Evolutionary conservation across 2,329 filamentous ascomycete genomes (phyloP), one percentile per base, ranked within the genome.

Genomic region (Pestalotiopsis sp.): DNA sequence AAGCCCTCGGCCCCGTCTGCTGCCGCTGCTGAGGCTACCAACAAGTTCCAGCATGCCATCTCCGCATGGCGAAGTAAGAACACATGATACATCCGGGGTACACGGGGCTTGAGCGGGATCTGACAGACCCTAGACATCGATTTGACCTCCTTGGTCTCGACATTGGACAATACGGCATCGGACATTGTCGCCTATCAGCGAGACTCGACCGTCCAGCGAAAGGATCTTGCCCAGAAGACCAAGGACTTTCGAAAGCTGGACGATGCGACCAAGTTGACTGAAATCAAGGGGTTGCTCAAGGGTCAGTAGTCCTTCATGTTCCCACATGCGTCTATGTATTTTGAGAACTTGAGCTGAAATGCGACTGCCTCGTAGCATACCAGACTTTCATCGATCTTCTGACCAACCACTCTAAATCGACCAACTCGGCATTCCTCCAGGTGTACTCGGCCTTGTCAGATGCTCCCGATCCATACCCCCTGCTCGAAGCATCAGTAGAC

Each of bases 161-260:
- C 89, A 73, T 91, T 99, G 71, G 96, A 99, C 81, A 92, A 91
- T 69, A 95, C 94, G 3, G 96, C 96, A n/a, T 95, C 95, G 12
- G 96, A 98, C 76, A 94, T 99, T 71, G 94, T 98, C 66, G 85
- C 92, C 62, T 94, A 97, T 78, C 97, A 99, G 78, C 90, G 95
- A 75, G 96, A 98, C 80, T 94, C 95, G n/a, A 92, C 97, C 4
- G 91, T 98, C 0, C 95, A 99, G 79, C 89, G 96, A 66, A 99
- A 99, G 79, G 97, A 99, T 70, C 85, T 99, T 23, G 96, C 97
- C n/a, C 95, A 98, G 78, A 98, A 98, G 86, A 99, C 96, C 0
- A 99, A 99, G 77, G 95, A 98, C 76, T 99, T 98, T 75, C 88
- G 95, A 70, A 98, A 98, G 80, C 87, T 97, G 12, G 95, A 98